Evolutionary conservation across 1,284 basidiomycete species (phyloP).

Genomic region (Sporisorium sorghi): DNA sequence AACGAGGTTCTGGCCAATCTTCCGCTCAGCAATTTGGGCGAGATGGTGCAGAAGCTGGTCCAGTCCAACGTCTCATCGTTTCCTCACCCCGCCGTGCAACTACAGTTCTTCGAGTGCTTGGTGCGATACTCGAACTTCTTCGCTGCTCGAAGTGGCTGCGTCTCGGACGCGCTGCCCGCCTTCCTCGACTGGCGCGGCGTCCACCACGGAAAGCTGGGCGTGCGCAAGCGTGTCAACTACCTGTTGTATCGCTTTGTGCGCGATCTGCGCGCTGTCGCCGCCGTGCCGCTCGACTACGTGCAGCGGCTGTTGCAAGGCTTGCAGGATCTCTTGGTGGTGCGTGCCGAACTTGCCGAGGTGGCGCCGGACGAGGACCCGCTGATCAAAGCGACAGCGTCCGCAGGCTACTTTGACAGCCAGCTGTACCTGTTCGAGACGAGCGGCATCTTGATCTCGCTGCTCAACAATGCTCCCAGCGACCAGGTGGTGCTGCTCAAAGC

Average conservation of each 20-base stretch:
- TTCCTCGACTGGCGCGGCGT: constrained; percentile 92
- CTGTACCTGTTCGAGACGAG: constrained; percentile 94
- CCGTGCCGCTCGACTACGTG: constrained; percentile 82
- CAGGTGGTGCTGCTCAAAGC: constrained; percentile 77
- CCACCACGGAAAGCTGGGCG: constrained; percentile 80
- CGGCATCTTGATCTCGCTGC: constrained; percentile 83
- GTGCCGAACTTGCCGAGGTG: constrained; percentile 72
- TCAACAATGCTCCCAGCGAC: constrained; percentile 77
- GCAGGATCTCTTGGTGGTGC: constrained; percentile 72
- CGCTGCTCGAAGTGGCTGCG: constrained; percentile 84
- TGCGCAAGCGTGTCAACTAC: constrained; percentile 87
- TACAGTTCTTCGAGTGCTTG: constrained; percentile 93
- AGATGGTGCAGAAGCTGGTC: constrained; percentile 86
- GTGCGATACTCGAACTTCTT: constrained; percentile 96
- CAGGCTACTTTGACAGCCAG: constrained; percentile 86
- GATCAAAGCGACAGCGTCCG: constrained; percentile 81
- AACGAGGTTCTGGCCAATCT: constrained; percentile 66
- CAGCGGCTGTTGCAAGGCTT: constrained; percentile 64
- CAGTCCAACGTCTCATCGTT: constrained; percentile 84
- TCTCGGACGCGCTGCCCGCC: constrained; percentile 77
- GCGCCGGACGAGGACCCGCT: constrained; percentile 75
- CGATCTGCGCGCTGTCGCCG: constrained; percentile 77
- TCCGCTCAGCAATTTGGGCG: constrained; percentile 88
- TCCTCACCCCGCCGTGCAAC: constrained; percentile 86
- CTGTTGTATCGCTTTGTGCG: constrained; percentile 93